Evolutionary conservation across 2,329 filamentous ascomycete species (phyloP).

Genomic region (Microdochium trichocladiopsis): DNA sequence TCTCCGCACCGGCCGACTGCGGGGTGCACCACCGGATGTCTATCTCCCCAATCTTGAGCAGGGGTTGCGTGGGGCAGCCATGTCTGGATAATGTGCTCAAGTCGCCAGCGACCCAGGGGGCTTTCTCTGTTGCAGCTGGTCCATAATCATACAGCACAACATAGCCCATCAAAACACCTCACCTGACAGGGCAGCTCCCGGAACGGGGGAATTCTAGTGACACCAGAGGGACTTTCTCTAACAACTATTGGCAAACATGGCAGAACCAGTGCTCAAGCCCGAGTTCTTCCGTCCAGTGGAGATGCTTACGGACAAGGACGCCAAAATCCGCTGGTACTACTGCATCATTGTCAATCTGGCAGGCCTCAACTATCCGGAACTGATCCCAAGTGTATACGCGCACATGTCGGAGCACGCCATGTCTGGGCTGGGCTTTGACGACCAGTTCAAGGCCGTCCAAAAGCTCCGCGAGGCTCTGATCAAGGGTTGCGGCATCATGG

Average conservation of each 20-base stretch:
- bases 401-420: conserved; percentile 5
- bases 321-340: conserved; percentile 6
- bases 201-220: too few relatives aligned
- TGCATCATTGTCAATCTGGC: conserved; percentile 8
- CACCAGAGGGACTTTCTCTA: background rate
- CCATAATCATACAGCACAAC: too few relatives aligned
- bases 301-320: background rate
- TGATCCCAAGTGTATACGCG: conserved; percentile 7
- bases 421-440: conserved; percentile 1
- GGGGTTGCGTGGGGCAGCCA: too few relatives aligned
- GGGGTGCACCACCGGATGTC: too few relatives aligned
- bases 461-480: conserved; percentile 8
- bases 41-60: too few relatives aligned
- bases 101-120: too few relatives aligned
- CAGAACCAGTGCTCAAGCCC: background rate
- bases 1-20: too few relatives aligned
- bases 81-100: too few relatives aligned
- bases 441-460: conserved; percentile 1
- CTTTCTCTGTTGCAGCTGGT: too few relatives aligned
- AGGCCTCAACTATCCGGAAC: conserved; percentile 8
- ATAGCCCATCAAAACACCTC: too few relatives aligned
- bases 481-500: conserved; percentile 7
- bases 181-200: too few relatives aligned
- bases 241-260: background rate
- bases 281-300: conserved; percentile 3